A percentile compares a stretch with the other conserved stretches of the same genome.
Evolutionary conservation across 73 alveolate species (phyloP).

Genomic region (Stentor roeselii): DNA sequence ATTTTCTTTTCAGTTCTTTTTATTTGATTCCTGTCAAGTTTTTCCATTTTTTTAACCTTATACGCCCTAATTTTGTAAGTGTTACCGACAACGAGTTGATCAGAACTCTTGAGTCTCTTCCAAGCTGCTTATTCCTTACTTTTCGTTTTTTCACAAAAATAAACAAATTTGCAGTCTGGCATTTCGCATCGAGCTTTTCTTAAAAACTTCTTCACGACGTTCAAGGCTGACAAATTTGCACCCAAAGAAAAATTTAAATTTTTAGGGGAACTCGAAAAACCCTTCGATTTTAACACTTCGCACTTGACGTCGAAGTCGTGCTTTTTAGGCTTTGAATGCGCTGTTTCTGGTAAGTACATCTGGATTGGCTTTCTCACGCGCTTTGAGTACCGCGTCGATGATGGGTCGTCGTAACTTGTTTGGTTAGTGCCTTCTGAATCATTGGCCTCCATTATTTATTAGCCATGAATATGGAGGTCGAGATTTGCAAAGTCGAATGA

Average conservation of each 20-base stretch:
- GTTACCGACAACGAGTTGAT: background rate
- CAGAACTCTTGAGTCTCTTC: background rate
- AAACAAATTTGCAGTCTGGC: background rate
- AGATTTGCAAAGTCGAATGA: too few relatives aligned
- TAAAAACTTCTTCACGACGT: background rate
- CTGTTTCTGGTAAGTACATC: background rate
- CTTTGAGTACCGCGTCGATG: background rate
- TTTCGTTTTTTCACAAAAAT: background rate
- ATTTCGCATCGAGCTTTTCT: background rate
- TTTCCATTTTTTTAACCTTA: background rate
- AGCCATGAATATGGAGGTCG: background rate
- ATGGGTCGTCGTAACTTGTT: background rate
- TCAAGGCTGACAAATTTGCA: background rate
- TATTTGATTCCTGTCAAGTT: background rate
- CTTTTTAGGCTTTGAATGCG: background rate
- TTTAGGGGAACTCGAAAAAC: background rate
- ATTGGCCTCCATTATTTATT: background rate
- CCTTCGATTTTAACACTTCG: background rate
- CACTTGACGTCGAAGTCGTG: background rate
- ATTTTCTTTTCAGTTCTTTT: background rate
- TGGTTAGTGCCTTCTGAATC: background rate
- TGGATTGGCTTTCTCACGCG: background rate
- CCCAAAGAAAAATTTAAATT: background rate
- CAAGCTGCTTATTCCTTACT: background rate
- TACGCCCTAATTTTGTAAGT: background rate